Percentiles rank a stretch among this genome's conserved stretches.
Evolutionary conservation across 2,329 filamentous ascomycete genomes (phyloP).

Genomic region (Penicillium brevicompactum): DNA sequence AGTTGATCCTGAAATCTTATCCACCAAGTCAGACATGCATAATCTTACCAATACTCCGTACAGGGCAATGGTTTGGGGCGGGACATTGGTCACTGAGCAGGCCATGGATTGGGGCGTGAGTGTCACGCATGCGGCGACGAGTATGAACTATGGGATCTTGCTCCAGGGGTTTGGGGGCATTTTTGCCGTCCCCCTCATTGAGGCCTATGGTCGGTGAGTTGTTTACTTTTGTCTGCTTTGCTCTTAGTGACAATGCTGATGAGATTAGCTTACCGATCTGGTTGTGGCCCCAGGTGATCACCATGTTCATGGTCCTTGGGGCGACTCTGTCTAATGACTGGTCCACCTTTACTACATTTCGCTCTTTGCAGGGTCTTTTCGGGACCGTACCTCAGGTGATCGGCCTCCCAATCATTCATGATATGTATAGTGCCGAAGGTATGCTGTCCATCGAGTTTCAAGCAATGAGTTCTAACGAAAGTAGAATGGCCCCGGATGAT

Average conservation of each 20-base stretch:
- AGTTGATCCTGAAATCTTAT: neutral
- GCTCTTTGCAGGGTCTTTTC: conserved; percentile 41
- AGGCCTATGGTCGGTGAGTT: conserved; percentile 44
- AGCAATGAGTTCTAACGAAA: neutral
- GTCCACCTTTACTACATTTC: conserved; percentile 43
- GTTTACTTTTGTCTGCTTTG: neutral
- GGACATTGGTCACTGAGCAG: conserved; percentile 42
- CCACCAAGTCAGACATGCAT: neutral
- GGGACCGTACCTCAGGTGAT: conserved; percentile 45
- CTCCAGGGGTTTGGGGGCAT: conserved; percentile 43
- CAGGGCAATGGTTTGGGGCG: conserved; percentile 45
- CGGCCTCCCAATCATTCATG: conserved; percentile 43
- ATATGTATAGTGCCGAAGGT: conserved; percentile 38
- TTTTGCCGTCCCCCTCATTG: conserved; percentile 41
- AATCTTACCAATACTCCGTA: neutral
- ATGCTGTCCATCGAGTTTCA: neutral
- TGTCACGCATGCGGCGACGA: conserved; percentile 37
- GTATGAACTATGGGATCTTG: conserved; percentile 44
- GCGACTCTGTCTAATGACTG: conserved; percentile 42
- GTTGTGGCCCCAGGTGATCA: conserved; percentile 45
- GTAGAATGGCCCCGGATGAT: conserved; percentile 42
- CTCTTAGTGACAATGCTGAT: neutral
- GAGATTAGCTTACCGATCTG: conserved; percentile 41
- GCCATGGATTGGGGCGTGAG: conserved; percentile 39
- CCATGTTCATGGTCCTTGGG: conserved; percentile 43